Base-by-base conservation (phyloP, 2,329 filamentous ascomycete species). In the Atkinsonella texensis region DNA sequence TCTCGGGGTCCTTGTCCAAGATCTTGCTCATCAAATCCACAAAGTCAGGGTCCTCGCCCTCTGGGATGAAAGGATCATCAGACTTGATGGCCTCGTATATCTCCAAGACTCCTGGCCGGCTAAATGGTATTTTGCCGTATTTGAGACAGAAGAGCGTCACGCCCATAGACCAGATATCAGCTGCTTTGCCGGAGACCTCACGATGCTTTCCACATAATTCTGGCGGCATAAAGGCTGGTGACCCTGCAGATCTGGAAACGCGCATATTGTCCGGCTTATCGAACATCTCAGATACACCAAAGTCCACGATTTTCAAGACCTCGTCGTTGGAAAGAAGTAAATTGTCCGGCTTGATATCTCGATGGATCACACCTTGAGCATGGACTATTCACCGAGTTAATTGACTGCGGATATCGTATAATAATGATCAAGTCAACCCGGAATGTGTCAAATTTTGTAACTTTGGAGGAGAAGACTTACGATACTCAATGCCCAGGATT, bases 221-320 rank as follows among this genome's bases (percentile, higher is more conserved):
- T 0, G 93, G 93, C 0, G 93, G 87, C 53, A 97, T 77, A 62
- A 98, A 98, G 0, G 93, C 93, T 0, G 93, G 93, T 3, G 90
- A 96, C 1, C 93, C 93, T 11, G 90, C 90, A 3, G 89, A 91
- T 69, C 97, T 98, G 53, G 85, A 83, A 0, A 89, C 95, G 65
- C 82, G 83, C 93, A 97, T 97, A 45, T 88, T 79, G 2, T 85
- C 75, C 2, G 72, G 62, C 65, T 94, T 95, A 63, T 91, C 85
- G 59, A 98, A 98, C 83, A 98, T 96, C 64, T 98, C 91, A 1
- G 91, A 97, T 8, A 97, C 93, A n/a, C 93, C 93, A 74, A 98
- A 98, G 67, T 97, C 93, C 49, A 95, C 89, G 57, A 98, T 85
- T 66, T 97, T 98, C 49, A 98, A 79, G n/a, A 95, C 83, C 60